phyloP scores from a whole-genome alignment of 2,329 filamentous ascomycete species.

The Ophiocordyceps robertsii region DNA sequence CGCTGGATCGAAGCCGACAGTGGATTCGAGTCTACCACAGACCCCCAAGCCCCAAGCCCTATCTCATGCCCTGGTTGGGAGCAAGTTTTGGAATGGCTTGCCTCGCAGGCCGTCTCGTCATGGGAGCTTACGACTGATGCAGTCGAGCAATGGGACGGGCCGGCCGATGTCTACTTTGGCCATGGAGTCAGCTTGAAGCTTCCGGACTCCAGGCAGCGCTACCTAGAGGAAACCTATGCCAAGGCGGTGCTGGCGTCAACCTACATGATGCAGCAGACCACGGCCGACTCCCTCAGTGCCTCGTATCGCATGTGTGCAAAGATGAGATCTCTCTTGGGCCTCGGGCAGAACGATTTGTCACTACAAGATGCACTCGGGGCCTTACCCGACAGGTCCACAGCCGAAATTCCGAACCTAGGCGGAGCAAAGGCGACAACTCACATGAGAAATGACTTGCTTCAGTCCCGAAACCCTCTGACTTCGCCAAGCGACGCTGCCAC shows the following conservation, averaged over 20 bases:
- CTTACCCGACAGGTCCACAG: conserved; percentile 24
- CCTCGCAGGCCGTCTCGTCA: conserved; percentile 40
- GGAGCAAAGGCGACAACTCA: conserved; percentile 14
- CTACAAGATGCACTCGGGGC: conserved; percentile 32
- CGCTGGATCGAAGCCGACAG: conserved; percentile 31
- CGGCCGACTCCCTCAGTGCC: conserved; percentile 41
- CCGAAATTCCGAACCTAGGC: conserved; percentile 9
- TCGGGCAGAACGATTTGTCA: conserved; percentile 40
- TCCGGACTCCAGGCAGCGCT: conserved; percentile 43
- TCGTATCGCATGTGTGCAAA: conserved; percentile 48
- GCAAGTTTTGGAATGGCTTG: conserved; percentile 54
- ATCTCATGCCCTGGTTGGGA: conserved; percentile 51
- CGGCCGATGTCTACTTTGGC: conserved; percentile 55
- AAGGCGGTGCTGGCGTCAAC: conserved; percentile 54
- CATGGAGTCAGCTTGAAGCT: conserved; percentile 43
- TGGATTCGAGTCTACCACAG: conserved; percentile 2
- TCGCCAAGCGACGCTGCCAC: conserved; percentile 41
- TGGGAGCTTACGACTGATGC: conserved; percentile 50
- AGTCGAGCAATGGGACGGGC: conserved; percentile 61
- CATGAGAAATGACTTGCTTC: conserved; percentile 34
- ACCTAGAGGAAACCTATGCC: conserved; percentile 51
- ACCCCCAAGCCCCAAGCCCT: conserved; percentile 13
- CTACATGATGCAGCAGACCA: conserved; percentile 50
- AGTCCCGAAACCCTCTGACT: conserved; percentile 51
- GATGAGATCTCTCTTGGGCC: conserved; percentile 40